phyloP scores from a whole-genome alignment of 2,329 filamentous ascomycete genomes.

The Fusarium staphyleae region DNA sequence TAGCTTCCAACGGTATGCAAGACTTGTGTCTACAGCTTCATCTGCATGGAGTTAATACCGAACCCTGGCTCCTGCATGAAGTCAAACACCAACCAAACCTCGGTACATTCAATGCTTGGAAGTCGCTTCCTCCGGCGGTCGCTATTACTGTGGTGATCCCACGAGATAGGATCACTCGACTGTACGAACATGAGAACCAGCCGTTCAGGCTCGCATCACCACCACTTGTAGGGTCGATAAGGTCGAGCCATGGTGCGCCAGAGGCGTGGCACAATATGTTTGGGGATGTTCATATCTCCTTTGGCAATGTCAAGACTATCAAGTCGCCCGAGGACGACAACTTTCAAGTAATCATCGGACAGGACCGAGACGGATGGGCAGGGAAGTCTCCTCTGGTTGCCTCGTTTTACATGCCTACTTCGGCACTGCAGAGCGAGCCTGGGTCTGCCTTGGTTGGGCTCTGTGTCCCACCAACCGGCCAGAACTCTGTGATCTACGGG shows the following conservation, averaged over 20 bases:
- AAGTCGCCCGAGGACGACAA: slow-evolving; percentile 41
- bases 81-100: slow-evolving; percentile 26
- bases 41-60: slow-evolving; percentile 45
- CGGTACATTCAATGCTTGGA: slow-evolving; percentile 49
- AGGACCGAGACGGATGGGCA: slow-evolving; percentile 48
- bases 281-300: slow-evolving; percentile 50
- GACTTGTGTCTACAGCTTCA: slow-evolving; percentile 49
- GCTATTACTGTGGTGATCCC: slow-evolving; percentile 50
- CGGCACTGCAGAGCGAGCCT: slow-evolving; percentile 46
- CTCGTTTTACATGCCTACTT: slow-evolving; percentile 51
- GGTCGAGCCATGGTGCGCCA: slow-evolving; percentile 31
- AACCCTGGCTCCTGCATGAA: slow-evolving; percentile 41
- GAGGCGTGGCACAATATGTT: slow-evolving; percentile 48
- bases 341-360: slow-evolving; percentile 44
- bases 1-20: slow-evolving; percentile 45
- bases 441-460: slow-evolving; percentile 45
- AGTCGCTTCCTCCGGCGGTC: slow-evolving; percentile 46
- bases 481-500: slow-evolving; percentile 37
- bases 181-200: slow-evolving; percentile 36
- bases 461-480: slow-evolving; percentile 38
- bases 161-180: slow-evolving; percentile 33
- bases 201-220: slow-evolving; percentile 36
- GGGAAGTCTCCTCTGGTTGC: slow-evolving; percentile 50
- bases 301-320: slow-evolving; percentile 46
- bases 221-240: slow-evolving; percentile 43